These are phyloP conservation scores for Fusarium austroafricanum DNA, from an alignment of 2,329 filamentous ascomycete genomes.

Conservation along the genomic window DNA sequence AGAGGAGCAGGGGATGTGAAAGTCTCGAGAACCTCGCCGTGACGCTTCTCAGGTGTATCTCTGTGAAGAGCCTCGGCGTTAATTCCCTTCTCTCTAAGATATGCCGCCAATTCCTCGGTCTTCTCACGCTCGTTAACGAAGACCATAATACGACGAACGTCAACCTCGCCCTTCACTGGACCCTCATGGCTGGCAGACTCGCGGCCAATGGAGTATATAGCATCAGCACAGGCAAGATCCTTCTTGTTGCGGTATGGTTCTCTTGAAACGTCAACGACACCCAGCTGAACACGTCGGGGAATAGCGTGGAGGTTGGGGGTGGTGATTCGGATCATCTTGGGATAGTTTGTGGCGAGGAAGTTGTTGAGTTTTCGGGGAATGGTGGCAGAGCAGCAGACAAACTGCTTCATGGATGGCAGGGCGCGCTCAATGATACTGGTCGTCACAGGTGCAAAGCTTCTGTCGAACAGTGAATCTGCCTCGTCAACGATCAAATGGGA, in stretches of 20 bases:
- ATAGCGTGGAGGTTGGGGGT: slow-evolving; percentile 98
- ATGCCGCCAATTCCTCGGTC: slow-evolving; percentile 82
- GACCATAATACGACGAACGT: slow-evolving; percentile 87
- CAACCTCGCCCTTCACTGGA: slow-evolving; percentile 64
- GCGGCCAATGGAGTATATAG: slow-evolving; percentile 92
- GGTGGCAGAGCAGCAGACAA: slow-evolving; percentile 94
- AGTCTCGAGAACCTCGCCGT: slow-evolving; percentile 78
- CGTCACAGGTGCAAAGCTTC: slow-evolving; percentile 88
- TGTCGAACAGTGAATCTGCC: slow-evolving; percentile 94
- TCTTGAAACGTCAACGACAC: slow-evolving; percentile 89
- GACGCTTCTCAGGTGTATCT: slow-evolving; percentile 82
- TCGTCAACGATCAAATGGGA: slow-evolving; percentile 92
- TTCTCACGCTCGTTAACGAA: slow-evolving; percentile 98
- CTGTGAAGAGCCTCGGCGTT: slow-evolving; percentile 87
- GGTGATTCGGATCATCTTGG: slow-evolving; percentile 84
- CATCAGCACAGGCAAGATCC: slow-evolving; percentile 91
- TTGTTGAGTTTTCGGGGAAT: slow-evolving; percentile 91
- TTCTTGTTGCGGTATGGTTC: slow-evolving; percentile 97
- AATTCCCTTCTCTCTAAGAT: slow-evolving; percentile 85
- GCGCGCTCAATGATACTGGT: slow-evolving; percentile 84
- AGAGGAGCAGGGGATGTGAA: slow-evolving; percentile 71
- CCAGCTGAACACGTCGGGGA: slow-evolving; percentile 91
- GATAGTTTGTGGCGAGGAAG: slow-evolving; percentile 84
- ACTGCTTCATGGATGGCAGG: slow-evolving; percentile 82
- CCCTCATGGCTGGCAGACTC: slow-evolving; percentile 72